phyloP scores from a whole-genome alignment of 164 flowering plant species.

The Sedum album region DNA sequence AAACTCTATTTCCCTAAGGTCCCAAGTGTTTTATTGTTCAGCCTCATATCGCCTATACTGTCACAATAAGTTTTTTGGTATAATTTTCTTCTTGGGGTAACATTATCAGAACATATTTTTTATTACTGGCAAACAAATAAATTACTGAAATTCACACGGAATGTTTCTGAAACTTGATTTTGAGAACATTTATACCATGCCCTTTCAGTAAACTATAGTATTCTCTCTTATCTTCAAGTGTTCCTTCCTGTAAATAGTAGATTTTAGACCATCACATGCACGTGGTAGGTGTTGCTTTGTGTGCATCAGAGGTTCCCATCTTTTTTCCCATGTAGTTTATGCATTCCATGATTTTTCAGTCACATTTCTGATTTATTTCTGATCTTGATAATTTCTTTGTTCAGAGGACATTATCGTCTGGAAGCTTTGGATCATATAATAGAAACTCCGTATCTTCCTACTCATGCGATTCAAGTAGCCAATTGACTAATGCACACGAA shows the following conservation, averaged over 20 bases:
- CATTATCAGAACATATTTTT: background rate
- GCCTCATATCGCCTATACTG: too few relatives aligned
- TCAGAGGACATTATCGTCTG: constrained; percentile 63
- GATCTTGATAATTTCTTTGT: constrained; percentile 12
- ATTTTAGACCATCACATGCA: background rate
- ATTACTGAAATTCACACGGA: constrained; percentile 12
- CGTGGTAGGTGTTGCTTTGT: background rate
- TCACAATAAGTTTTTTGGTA: background rate
- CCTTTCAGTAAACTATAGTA: background rate
- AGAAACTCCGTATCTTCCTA: constrained; percentile 50
- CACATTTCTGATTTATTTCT: background rate
- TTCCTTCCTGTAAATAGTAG: background rate
- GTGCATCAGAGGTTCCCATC: too few relatives aligned
- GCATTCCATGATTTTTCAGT: background rate
- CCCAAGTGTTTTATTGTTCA: too few relatives aligned
- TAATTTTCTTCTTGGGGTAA: background rate
- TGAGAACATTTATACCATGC: constrained; percentile 31
- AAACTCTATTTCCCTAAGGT: too few relatives aligned
- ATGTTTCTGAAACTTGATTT: constrained; percentile 16
- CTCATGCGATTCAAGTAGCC: constrained; percentile 34
- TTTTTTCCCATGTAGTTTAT: background rate
- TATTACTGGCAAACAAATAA: background rate
- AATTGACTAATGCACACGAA: constrained; percentile 32
- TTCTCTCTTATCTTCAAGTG: background rate
- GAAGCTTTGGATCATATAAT: constrained; percentile 60